Percentiles rank a stretch among this genome's conserved stretches.
Conservation (phyloP, 2,329 filamentous ascomycete genomes). For the Aspergillus fumigatiaffinis region DNA sequence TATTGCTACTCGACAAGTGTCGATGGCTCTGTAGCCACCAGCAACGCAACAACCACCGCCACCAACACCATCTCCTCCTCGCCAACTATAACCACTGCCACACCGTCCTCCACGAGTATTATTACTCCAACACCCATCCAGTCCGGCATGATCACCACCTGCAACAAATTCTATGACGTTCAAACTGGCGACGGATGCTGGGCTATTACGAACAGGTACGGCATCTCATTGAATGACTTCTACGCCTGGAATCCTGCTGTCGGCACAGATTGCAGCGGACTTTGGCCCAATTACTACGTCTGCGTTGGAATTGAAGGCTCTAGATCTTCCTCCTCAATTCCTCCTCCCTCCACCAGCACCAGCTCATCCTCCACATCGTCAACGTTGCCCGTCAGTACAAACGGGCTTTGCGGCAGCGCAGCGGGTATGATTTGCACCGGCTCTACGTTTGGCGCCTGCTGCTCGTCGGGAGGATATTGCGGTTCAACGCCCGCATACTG, state of each 20-base stretch:
- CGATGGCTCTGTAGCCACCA: background rate
- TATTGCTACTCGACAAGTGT: conserved; percentile 13
- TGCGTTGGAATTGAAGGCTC: conserved; percentile 11
- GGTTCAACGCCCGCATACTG: no score
- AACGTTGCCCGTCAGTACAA: no score
- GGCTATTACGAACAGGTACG: conserved; percentile 1
- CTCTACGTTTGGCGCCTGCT: no score
- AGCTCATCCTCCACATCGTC: no score
- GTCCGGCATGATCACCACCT: conserved; percentile 13
- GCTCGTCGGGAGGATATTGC: no score
- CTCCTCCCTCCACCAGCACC: no score
- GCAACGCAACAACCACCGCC: background rate
- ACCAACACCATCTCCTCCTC: conserved; percentile 1
- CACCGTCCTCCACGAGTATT: background rate
- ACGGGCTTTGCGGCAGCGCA: no score
- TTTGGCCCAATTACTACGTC: conserved; percentile 14
- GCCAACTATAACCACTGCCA: conserved; percentile 1
- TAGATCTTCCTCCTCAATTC: no score
- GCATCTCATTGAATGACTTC: conserved; percentile 8
- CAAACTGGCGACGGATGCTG: conserved; percentile 9
- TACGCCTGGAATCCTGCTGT: conserved; percentile 19
- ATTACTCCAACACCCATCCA: conserved; percentile 5
- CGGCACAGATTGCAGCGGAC: conserved; percentile 6
- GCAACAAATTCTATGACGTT: conserved; percentile 13
- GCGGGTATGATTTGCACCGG: no score